These are phyloP conservation scores for Podospora fimiseda DNA, from an alignment of 495 filamentous ascomycete genomes.

Conservation along the genomic window DNA sequence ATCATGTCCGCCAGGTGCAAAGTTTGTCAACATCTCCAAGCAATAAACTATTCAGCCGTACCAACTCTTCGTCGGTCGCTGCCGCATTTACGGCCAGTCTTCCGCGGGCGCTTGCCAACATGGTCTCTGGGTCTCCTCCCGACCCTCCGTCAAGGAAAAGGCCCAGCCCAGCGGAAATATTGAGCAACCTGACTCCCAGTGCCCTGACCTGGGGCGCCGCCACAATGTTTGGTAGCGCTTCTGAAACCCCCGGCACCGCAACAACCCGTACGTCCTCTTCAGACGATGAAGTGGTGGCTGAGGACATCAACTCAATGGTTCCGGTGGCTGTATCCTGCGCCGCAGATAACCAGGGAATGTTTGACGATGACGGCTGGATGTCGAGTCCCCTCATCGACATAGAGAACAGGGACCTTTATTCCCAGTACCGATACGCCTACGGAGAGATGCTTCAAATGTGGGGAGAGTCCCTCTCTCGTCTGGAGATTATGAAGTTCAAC, in stretches of 20 bases:
- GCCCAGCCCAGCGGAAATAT: slow-evolving; percentile 58
- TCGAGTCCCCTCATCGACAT: slow-evolving; percentile 64
- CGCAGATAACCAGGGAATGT: slow-evolving; percentile 69
- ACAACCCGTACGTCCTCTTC: slow-evolving; percentile 42
- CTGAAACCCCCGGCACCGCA: slow-evolving; percentile 35
- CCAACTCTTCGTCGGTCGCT: slow-evolving; percentile 54
- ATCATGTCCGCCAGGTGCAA: slow-evolving; percentile 37
- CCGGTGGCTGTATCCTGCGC: slow-evolving; percentile 52
- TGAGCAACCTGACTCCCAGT: slow-evolving; percentile 54
- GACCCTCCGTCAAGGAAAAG: slow-evolving; percentile 53
- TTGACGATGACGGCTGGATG: slow-evolving; percentile 70
- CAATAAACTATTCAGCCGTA: slow-evolving; percentile 42
- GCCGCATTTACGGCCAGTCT: slow-evolving; percentile 64
- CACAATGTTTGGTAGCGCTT: slow-evolving; percentile 48
- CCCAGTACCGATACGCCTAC: slow-evolving; percentile 69
- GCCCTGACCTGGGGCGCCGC: slow-evolving; percentile 61
- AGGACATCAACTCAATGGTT: slow-evolving; percentile 35
- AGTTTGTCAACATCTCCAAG: slow-evolving; percentile 70
- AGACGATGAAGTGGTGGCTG: slow-evolving; percentile 37
- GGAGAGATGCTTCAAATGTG: slow-evolving; percentile 77
- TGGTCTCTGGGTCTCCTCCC: slow-evolving; percentile 66
- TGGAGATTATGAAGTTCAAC: slow-evolving; percentile 83
- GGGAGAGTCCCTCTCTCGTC: slow-evolving; percentile 65
- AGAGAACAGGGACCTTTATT: slow-evolving; percentile 52
- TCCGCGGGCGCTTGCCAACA: slow-evolving; percentile 63